Conservation (phyloP, 1,284 basidiomycete genomes). For the Ustilago trichophora region DNA sequence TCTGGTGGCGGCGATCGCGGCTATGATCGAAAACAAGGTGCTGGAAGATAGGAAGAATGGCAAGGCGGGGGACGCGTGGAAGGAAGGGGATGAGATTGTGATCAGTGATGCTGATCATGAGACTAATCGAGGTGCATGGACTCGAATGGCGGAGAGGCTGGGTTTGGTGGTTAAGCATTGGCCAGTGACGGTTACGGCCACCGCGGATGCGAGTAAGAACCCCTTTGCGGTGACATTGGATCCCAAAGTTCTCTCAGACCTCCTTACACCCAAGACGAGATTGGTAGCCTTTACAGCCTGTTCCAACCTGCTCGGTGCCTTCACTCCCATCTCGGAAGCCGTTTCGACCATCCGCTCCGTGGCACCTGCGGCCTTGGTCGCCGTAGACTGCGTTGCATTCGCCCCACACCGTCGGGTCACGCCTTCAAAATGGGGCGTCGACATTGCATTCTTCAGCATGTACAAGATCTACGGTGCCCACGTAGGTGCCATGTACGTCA, state of each 20-base stretch:
- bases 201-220: constrained; percentile 33
- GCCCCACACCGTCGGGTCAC: constrained; percentile 78
- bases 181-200: constrained; percentile 69
- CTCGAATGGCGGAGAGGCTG: constrained; percentile 74
- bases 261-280: constrained; percentile 75
- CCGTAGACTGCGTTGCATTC: constrained; percentile 80
- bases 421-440: constrained; percentile 72
- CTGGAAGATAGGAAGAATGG: constrained; percentile 7
- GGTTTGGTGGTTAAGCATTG: constrained; percentile 74
- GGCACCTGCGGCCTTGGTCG: constrained; percentile 72
- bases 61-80: constrained; percentile 73
- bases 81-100: constrained; percentile 77
- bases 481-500: constrained; percentile 75
- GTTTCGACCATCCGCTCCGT: constrained; percentile 68
- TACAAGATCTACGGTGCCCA: constrained; percentile 85
- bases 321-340: constrained; percentile 70
- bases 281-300: constrained; percentile 79
- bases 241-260: constrained; percentile 73
- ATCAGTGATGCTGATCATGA: constrained; percentile 78
- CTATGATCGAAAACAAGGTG: constrained; percentile 33
- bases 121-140: constrained; percentile 83
- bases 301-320: constrained; percentile 78
- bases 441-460: constrained; percentile 77
- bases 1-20: constrained; percentile 27
- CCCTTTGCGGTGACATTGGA: constrained; percentile 75